A percentile compares a stretch with the other conserved stretches of the same genome.
phyloP scores from a whole-genome alignment of 352 stramenopile species.

The Phytophthora constricta region DNA sequence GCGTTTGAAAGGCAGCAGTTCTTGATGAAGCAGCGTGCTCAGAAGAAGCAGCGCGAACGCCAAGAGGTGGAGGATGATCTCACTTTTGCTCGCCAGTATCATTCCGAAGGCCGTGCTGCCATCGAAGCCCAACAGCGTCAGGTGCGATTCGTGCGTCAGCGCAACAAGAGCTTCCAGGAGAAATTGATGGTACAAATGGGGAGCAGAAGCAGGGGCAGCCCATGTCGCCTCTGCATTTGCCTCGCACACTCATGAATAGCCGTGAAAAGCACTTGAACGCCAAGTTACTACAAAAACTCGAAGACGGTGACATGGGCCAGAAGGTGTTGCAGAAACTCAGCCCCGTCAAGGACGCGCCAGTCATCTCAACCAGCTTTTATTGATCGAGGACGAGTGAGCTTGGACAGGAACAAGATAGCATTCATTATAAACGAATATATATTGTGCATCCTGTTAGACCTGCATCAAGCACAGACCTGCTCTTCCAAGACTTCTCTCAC shows the following conservation, averaged over 20 bases:
- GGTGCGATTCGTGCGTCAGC: constrained; percentile 36
- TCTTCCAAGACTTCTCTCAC: too few species aligned
- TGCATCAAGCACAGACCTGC: too few species aligned
- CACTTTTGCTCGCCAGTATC: constrained; percentile 58
- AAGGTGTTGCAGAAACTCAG: constrained; percentile 75
- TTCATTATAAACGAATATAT: too few species aligned
- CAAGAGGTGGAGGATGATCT: constrained; percentile 70
- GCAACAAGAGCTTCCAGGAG: constrained; percentile 71
- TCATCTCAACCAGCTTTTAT: constrained; percentile 66
- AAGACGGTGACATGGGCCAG: constrained; percentile 55
- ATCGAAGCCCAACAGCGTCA: constrained; percentile 56
- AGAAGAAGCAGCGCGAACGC: constrained; percentile 64
- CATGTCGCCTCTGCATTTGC: constrained; percentile 60
- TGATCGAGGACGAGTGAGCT: constrained; percentile 13
- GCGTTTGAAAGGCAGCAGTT: constrained; percentile 66
- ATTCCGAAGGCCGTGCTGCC: constrained; percentile 49
- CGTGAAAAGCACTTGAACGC: constrained; percentile 68
- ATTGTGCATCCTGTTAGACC: too few species aligned
- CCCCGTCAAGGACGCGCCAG: constrained; percentile 51
- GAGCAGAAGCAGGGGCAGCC: constrained; percentile 60
- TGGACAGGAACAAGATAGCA: not conserved
- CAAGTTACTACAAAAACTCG: constrained; percentile 72
- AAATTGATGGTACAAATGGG: constrained; percentile 66
- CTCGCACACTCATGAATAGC: constrained; percentile 71
- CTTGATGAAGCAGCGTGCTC: constrained; percentile 36